These are phyloP conservation scores for Pestalotiopsis sp. DNA, from an alignment of 2,329 filamentous ascomycete genomes.

Conservation along the genomic window DNA sequence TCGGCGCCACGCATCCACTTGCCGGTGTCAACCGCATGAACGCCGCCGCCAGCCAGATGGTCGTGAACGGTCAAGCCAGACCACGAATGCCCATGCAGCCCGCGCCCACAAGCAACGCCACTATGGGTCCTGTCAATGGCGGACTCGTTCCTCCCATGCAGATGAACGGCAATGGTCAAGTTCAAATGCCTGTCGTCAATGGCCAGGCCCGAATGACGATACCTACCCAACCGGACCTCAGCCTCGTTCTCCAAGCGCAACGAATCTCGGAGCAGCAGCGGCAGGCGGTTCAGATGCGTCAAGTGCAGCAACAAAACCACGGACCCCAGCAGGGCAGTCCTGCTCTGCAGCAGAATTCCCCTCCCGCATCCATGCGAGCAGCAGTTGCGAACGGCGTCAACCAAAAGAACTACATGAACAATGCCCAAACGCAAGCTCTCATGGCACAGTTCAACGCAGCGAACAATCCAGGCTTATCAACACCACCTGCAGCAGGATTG, in stretches of 20 bases:
- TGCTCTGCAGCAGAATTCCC: conserved; percentile 37
- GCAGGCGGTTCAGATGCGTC: conserved; percentile 50
- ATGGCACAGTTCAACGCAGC: conserved; percentile 51
- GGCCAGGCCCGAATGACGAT: conserved; percentile 64
- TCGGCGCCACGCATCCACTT: conserved; percentile 34
- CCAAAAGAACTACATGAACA: conserved; percentile 56
- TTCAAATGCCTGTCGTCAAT: conserved; percentile 66
- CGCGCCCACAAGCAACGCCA: conserved; percentile 50
- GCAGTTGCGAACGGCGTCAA: conserved; percentile 45
- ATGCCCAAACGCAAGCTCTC: conserved; percentile 54
- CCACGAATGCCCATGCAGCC: conserved; percentile 58
- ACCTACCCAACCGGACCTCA: conserved; percentile 49
- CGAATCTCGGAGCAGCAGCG: conserved; percentile 69
- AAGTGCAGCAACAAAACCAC: conserved; percentile 35
- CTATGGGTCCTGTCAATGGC: conserved; percentile 51
- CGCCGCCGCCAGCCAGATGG: conserved; percentile 46
- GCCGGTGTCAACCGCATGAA: conserved; percentile 42
- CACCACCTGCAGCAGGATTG: conserved; percentile 46
- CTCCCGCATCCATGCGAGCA: conserved; percentile 43
- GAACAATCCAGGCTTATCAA: conserved; percentile 45
- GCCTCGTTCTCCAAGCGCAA: conserved; percentile 64
- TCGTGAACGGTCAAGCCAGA: conserved; percentile 48
- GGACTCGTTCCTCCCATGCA: conserved; percentile 57
- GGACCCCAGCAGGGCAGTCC: conserved; percentile 38
- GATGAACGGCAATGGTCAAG: conserved; percentile 68